Evolutionary conservation across 2,329 filamentous ascomycete genomes (phyloP), one percentile per base, ranked within the genome.

Genomic region (Pseudocercospora musae): DNA sequence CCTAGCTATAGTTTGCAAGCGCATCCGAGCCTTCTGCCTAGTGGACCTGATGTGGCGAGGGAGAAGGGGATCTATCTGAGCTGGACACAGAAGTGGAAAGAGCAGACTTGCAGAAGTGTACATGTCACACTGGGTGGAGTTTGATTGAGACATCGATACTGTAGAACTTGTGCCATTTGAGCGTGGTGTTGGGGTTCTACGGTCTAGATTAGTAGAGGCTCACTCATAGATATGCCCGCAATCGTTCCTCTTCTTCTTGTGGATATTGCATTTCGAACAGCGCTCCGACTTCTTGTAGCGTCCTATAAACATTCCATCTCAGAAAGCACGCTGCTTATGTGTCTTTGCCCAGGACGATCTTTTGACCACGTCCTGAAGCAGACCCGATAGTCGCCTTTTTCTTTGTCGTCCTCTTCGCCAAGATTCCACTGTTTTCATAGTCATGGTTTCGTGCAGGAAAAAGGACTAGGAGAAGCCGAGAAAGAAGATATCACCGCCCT

Each of bases 81-180:
- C 49, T 69, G 63, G 59, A 69, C 65, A 15, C 67, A 69, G 62
- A 60, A 67, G 55, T 69, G 62, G 65, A 33, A 40, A 20, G 58
- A 61, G 27, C 23, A 25, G 46, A 65, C 53, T 11, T 58, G 58
- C 18, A 50, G 18, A 25, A 49, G 49, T 21, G 61, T 48, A 23
- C 67, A 69, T 59, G 49, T 62, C 7, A 69, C 67, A 27, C 67
- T 69, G 64, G 62, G 25, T 69, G 52, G 63, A 69, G 37, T 67
- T 67, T 56, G 62, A 66, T 44, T 65, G 48, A 56, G 29, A 54
- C 21, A 18, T 18, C 13, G 52, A 54, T n/a, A n/a, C n/a, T n/a
- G n/a, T n/a, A n/a, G 21, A 29, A 18, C 10, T 20, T 33, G 52
- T 23, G 29, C n/a, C 10, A 0, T 27, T 55, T 33, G 37, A 31